Conservation (phyloP, 306 rosid genomes). For the Cucurbita argyrosperma region DNA sequence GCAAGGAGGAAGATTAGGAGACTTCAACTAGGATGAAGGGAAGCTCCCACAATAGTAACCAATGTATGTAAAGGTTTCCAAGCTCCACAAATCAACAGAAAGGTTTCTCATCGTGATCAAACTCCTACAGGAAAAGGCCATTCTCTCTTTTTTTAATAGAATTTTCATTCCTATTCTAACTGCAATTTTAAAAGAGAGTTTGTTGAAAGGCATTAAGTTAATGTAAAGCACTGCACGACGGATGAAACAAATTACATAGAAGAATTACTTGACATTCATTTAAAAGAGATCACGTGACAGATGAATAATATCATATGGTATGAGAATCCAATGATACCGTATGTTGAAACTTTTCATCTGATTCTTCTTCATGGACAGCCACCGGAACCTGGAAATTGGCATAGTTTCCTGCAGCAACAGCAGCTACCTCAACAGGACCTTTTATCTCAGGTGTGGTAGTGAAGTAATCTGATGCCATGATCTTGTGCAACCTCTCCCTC, state of each 20-base stretch:
- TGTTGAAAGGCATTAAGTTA: neutral
- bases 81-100: neutral
- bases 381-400: slow-evolving; percentile 57
- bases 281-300: neutral
- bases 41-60: neutral
- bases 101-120: no score
- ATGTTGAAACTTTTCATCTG: slow-evolving; percentile 38
- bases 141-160: neutral
- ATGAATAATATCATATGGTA: neutral
- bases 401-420: slow-evolving; percentile 67
- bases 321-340: slow-evolving; percentile 31
- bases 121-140: neutral
- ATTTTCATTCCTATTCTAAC: neutral
- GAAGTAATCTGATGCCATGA: slow-evolving; percentile 79
- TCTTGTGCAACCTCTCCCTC: slow-evolving; percentile 76
- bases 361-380: slow-evolving; percentile 36
- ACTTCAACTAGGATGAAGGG: neutral
- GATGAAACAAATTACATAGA: neutral
- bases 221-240: neutral
- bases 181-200: neutral
- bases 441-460: slow-evolving; percentile 84
- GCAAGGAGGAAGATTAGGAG: neutral
- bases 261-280: neutral
- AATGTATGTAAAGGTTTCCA: neutral
- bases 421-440: slow-evolving; percentile 74